These are phyloP conservation scores for Puccinia polysora DNA, from an alignment of 1,284 basidiomycete species.

Conservation along the genomic window DNA sequence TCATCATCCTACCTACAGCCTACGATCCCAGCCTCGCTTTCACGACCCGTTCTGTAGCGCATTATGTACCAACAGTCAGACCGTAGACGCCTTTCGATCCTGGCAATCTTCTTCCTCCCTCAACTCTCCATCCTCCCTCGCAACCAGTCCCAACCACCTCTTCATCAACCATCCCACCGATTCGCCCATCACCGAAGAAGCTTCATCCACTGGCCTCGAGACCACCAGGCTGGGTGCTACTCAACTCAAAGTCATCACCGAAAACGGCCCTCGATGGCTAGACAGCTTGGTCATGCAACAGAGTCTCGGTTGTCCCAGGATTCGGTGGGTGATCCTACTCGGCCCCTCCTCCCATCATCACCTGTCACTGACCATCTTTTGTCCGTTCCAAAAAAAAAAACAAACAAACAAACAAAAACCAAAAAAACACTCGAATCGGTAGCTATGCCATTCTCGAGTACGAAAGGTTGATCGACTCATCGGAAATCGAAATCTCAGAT, in stretches of 20 bases:
- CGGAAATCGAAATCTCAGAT: slow-evolving; percentile 75
- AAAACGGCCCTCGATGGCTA: slow-evolving; percentile 27
- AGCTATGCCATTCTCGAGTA: slow-evolving; percentile 59
- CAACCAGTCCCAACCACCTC: slow-evolving; percentile 3
- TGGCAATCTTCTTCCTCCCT: slow-evolving; percentile 28
- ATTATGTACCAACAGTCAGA: slow-evolving; percentile 34
- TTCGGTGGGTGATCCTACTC: slow-evolving; percentile 8
- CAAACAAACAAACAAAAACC: no score
- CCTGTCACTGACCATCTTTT: background rate
- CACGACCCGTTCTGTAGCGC: slow-evolving; percentile 31
- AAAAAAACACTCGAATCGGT: no score
- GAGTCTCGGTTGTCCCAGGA: slow-evolving; percentile 28
- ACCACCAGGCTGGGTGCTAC: background rate
- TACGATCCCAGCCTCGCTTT: slow-evolving; percentile 40
- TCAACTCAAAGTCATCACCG: slow-evolving; percentile 35
- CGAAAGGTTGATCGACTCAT: slow-evolving; percentile 78
- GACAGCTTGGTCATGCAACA: slow-evolving; percentile 40
- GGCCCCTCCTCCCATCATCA: background rate
- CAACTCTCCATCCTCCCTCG: slow-evolving; percentile 17
- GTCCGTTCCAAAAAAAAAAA: background rate
- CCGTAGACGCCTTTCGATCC: slow-evolving; percentile 31
- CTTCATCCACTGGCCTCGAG: background rate
- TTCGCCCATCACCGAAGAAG: background rate
- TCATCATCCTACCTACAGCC: background rate
- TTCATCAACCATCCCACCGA: background rate